Conservation (phyloP, 192 early-diverging fungal species). For the Mortierella hygrophila region DNA sequence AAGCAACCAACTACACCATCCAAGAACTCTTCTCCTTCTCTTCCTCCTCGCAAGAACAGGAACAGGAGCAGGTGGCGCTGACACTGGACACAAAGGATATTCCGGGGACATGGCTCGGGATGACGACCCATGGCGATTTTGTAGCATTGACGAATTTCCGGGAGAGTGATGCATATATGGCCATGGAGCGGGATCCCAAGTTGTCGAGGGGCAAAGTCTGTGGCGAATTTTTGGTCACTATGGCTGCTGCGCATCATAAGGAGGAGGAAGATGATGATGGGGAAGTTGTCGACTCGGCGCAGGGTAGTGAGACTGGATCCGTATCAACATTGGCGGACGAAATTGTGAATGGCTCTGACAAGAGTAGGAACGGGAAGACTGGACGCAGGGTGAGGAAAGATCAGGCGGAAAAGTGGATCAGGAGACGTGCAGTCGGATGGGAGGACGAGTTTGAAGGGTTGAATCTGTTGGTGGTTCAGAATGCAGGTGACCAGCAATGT, state of each 20-base stretch:
- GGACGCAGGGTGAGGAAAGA: background rate
- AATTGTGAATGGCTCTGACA: background rate
- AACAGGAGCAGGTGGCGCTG: constrained; percentile 10
- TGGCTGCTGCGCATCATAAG: constrained; percentile 41
- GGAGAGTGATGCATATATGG: constrained; percentile 33
- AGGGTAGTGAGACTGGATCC: background rate
- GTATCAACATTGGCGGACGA: background rate
- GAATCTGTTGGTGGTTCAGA: constrained; percentile 57
- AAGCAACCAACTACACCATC: constrained; percentile 26
- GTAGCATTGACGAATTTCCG: constrained; percentile 64
- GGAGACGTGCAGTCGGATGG: constrained; percentile 22
- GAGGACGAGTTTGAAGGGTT: constrained; percentile 58
- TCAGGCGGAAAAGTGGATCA: constrained; percentile 34
- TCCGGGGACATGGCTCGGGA: constrained; percentile 64
- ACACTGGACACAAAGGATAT: constrained; percentile 25
- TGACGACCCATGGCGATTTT: constrained; percentile 59
- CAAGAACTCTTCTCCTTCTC: constrained; percentile 14
- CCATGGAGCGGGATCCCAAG: constrained; percentile 11
- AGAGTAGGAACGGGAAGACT: background rate
- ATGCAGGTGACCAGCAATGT: constrained; percentile 24
- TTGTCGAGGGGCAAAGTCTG: constrained; percentile 50
- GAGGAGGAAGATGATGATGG: background rate
- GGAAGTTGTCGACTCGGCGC: background rate
- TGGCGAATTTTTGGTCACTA: constrained; percentile 57
- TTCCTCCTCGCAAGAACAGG: background rate